Evolutionary conservation across 352 stramenopile genomes (phyloP).

Genomic region (Phytophthora sojae): DNA sequence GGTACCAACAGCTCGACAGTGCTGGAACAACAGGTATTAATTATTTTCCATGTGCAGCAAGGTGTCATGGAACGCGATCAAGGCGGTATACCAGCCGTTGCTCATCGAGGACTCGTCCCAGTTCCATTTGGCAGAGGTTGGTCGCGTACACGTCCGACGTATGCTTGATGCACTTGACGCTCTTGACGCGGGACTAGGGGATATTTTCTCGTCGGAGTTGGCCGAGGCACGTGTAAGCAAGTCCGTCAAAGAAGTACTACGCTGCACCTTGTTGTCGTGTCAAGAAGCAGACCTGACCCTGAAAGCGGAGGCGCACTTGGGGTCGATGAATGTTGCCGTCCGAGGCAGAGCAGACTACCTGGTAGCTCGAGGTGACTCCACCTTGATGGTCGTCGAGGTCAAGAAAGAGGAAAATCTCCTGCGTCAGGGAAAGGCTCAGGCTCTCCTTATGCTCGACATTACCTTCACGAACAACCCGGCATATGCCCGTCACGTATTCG

Average conservation of each 20-base stretch:
- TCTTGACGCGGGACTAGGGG: background rate
- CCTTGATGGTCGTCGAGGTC: background rate
- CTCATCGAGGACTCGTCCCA: background rate
- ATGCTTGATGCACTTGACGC: background rate
- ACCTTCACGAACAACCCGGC: background rate
- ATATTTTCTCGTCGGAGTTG: background rate
- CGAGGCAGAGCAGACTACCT: background rate
- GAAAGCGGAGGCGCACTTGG: background rate
- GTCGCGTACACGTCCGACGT: background rate
- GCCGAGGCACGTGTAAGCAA: background rate
- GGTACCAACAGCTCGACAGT: too few species aligned
- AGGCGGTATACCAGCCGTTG: background rate
- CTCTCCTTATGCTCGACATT: background rate
- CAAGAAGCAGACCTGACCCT: background rate
- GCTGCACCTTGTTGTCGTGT: background rate
- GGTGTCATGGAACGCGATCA: background rate
- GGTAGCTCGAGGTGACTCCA: background rate
- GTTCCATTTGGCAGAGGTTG: background rate
- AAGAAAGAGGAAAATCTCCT: background rate
- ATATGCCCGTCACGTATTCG: background rate
- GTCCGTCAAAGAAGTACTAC: background rate
- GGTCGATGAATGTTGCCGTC: background rate
- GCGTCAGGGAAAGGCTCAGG: background rate
- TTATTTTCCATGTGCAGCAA: background rate
- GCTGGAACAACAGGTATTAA: too few species aligned